Evolutionary conservation across 495 filamentous ascomycete species (phyloP), one percentile per base, ranked within the genome.

Genomic region (Cenococcum geophilum): DNA sequence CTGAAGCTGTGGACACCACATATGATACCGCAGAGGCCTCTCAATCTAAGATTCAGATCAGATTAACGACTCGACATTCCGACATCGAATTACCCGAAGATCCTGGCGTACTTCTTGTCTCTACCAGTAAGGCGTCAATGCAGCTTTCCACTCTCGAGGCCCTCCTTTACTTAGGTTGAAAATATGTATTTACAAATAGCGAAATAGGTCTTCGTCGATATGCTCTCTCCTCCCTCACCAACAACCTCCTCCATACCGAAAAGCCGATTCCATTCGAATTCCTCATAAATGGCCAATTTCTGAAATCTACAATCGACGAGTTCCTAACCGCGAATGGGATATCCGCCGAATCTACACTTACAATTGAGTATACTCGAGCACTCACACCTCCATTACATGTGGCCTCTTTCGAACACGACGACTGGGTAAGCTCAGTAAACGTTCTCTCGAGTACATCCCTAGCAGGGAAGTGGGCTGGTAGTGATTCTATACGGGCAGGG

Each of bases 401-500:
- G 45, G 83, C 91, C 5, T 89, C 87, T 57, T 97, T 95, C 73
- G 83, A 96, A 76, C 91, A 97, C 71, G 91, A 97, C 68, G 92
- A 97, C 69, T 98, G 93, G 93, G 88, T 98, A 35, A 88, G 86
- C 71, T 79, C 83, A n/a, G 87, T 96, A n/a, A 89, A 96, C 68
- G 83, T 95, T 4, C 80, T 92, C 20, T 91, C 88, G 0, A 72
- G 66, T 20, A 83, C 79, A 36, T 90, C 86, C 14, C 73, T 77
- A 43, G 84, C 87, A 21, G 84, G 78, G 21, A 75, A 73, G 47
- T 85, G 82, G 83, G 73, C 71, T 11, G 54, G 32, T 61, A 65
- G 58, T 68, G 81, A 78, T 23, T 50, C 50, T 6, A 62, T 76
- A 57, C 54, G 65, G 4, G 72, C 68, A 37, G 82, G 83, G 32